Evolutionary conservation across 2,329 filamentous ascomycete genomes (phyloP).

Genomic region (Metarhizium brunneum): DNA sequence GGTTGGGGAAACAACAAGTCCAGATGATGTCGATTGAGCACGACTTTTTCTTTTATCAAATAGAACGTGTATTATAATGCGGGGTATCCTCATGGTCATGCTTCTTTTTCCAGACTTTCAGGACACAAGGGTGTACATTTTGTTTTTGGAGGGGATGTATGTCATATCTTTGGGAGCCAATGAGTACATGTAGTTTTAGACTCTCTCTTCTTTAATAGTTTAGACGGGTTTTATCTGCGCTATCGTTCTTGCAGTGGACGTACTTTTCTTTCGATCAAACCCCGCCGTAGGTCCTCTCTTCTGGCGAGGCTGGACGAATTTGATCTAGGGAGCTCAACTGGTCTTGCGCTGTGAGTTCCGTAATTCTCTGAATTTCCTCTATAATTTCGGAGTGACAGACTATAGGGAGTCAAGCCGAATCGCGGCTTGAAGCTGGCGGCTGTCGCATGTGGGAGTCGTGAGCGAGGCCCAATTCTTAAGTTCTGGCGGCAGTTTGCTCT

Average conservation of each 20-base stretch:
- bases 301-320: no score
- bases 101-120: not conserved
- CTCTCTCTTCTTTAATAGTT: no score
- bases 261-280: no score
- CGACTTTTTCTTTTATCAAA: conserved; percentile 4
- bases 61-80: not conserved
- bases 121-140: not conserved
- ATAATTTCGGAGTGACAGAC: not conserved
- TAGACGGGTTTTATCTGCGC: no score
- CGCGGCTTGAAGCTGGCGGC: not conserved
- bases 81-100: not conserved
- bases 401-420: not conserved
- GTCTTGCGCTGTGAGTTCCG: no score
- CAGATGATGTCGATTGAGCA: conserved; percentile 35
- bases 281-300: no score
- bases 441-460: not conserved
- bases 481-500: no score
- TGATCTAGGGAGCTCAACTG: no score
- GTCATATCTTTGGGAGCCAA: not conserved
- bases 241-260: no score
- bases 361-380: no score
- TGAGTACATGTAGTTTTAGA: not conserved
- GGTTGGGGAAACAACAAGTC: conserved; percentile 13
- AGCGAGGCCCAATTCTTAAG: no score
- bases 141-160: not conserved